A percentile compares a stretch with the other conserved stretches of the same genome.
Conservation (phyloP, 345 rosid genomes). For the Orychophragmus violaceus region DNA sequence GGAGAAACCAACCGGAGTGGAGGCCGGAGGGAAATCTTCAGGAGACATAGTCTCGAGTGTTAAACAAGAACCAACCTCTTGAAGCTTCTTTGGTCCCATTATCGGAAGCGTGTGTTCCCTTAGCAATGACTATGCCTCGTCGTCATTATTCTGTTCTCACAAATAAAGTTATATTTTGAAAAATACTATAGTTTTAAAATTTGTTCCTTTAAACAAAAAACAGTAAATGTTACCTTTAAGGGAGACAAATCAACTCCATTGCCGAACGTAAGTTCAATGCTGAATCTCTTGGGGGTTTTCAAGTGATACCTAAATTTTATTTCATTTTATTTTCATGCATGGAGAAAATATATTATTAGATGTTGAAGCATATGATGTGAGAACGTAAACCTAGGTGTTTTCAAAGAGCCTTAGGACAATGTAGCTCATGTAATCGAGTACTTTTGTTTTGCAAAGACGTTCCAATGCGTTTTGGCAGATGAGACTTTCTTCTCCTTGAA, state of each 20-base stretch:
- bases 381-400: constrained; percentile 50
- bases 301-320: constrained; percentile 39
- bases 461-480: constrained; percentile 67
- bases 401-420: constrained; percentile 91
- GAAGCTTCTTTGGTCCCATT: constrained; percentile 98
- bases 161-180: background rate
- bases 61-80: constrained; percentile 77
- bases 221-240: constrained; percentile 50
- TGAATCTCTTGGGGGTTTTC: constrained; percentile 91
- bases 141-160: constrained; percentile 44
- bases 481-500: constrained; percentile 90
- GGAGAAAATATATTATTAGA: background rate
- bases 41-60: constrained; percentile 93
- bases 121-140: constrained; percentile 63
- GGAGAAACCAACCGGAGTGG: constrained; percentile 86
- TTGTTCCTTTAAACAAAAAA: background rate
- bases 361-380: background rate
- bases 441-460: constrained; percentile 73
- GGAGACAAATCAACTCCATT: constrained; percentile 98
- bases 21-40: constrained; percentile 95
- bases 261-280: constrained; percentile 86
- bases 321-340: background rate
- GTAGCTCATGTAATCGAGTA: constrained; percentile 99
- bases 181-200: background rate
- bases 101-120: constrained; percentile 97